These are phyloP conservation scores for Rhodotorula sp. DNA, from an alignment of 1,284 basidiomycete species.

Conservation along the genomic window DNA sequence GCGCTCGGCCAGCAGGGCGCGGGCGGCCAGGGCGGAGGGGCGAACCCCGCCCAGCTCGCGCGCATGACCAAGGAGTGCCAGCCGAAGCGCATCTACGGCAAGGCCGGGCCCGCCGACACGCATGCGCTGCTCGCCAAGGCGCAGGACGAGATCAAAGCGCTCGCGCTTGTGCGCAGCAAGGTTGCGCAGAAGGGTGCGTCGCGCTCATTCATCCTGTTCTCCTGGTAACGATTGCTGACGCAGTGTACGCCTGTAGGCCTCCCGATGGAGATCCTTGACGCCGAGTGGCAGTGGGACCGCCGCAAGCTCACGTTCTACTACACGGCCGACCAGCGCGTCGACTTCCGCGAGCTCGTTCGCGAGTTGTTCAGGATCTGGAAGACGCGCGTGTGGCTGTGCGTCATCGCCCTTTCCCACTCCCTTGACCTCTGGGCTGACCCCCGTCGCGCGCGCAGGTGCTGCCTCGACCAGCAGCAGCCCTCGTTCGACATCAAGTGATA, in stretches of 20 bases:
- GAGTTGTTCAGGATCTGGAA: slow-evolving; percentile 84
- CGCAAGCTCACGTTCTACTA: slow-evolving; percentile 98
- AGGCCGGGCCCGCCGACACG: slow-evolving; percentile 79
- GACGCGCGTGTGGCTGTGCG: slow-evolving; percentile 72
- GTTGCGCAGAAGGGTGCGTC: slow-evolving; percentile 71
- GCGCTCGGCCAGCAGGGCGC: not conserved
- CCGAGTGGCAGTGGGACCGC: slow-evolving; percentile 98
- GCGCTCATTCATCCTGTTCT: not conserved
- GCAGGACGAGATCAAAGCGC: slow-evolving; percentile 87
- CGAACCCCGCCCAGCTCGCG: slow-evolving; percentile 34
- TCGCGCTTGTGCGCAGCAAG: slow-evolving; percentile 86
- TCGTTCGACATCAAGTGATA: slow-evolving; percentile 18
- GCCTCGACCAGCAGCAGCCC: slow-evolving; percentile 36
- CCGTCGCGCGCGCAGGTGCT: slow-evolving; percentile 17
- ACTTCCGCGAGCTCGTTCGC: slow-evolving; percentile 92
- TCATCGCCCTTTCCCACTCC: not conserved
- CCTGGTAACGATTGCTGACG: not conserved
- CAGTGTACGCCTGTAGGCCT: slow-evolving; percentile 56
- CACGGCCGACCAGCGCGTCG: slow-evolving; percentile 90
- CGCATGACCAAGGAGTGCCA: slow-evolving; percentile 76
- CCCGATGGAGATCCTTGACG: slow-evolving; percentile 97
- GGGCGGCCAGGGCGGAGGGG: not conserved
- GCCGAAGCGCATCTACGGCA: slow-evolving; percentile 95
- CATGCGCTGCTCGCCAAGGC: slow-evolving; percentile 75
- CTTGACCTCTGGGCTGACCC: too few species aligned